Evolutionary conservation across 2,329 filamentous ascomycete genomes (phyloP).

Genomic region (Fusarium oxysporum): DNA sequence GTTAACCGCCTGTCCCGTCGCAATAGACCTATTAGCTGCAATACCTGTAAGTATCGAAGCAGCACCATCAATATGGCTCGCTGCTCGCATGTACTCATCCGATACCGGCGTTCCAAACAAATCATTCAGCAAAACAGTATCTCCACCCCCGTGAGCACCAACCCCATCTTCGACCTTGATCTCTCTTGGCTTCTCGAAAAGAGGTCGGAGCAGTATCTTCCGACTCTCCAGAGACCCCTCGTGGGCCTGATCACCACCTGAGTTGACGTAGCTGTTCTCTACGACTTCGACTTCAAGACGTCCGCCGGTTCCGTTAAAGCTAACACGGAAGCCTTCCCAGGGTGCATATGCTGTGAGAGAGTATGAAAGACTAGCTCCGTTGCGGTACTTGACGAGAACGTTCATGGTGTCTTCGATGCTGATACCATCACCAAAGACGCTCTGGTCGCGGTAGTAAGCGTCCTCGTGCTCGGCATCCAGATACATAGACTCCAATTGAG

Average conservation of each 20-base stretch:
- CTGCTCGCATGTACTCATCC: slow-evolving; percentile 65
- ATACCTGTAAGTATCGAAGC: slow-evolving; percentile 70
- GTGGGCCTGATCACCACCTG: slow-evolving; percentile 66
- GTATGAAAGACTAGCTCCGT: slow-evolving; percentile 69
- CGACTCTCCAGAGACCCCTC: slow-evolving; percentile 65
- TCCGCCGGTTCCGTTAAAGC: slow-evolving; percentile 69
- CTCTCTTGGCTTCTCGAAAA: slow-evolving; percentile 68
- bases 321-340: slow-evolving; percentile 70
- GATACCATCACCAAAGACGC: slow-evolving; percentile 71
- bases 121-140: slow-evolving; percentile 67
- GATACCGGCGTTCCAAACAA: slow-evolving; percentile 65
- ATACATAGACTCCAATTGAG: slow-evolving; percentile 68
- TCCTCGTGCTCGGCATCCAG: slow-evolving; percentile 73
- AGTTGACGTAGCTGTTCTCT: slow-evolving; percentile 71
- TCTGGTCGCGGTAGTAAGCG: slow-evolving; percentile 70
- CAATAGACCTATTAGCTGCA: slow-evolving; percentile 68
- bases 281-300: slow-evolving; percentile 71
- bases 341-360: slow-evolving; percentile 70
- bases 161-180: slow-evolving; percentile 63
- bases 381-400: slow-evolving; percentile 67
- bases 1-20: slow-evolving; percentile 66
- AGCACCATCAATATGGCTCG: slow-evolving; percentile 69
- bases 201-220: slow-evolving; percentile 61
- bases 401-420: slow-evolving; percentile 75
- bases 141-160: slow-evolving; percentile 71